Evolutionary conservation across 1,284 basidiomycete species (phyloP), one percentile per base, ranked within the genome.

Genomic region (Irpex sp.): DNA sequence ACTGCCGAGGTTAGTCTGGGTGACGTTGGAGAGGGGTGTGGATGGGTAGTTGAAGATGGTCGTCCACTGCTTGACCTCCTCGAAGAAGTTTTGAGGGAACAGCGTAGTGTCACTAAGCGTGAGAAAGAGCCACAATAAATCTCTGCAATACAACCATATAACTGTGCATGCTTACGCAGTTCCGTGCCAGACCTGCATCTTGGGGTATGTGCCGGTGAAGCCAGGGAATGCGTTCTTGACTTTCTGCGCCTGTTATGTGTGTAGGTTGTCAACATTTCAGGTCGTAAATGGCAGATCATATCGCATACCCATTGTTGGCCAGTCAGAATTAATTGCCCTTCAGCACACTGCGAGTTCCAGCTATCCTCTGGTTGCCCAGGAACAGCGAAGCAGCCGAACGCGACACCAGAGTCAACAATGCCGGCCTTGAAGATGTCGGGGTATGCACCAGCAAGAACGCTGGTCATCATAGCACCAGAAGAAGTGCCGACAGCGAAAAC

Each of bases 401-500:
- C 78, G 19, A 86, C 85, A 59, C 85, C 84, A 38, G 82, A 81
- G 73, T 78, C 82, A 15, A 77, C 79, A 31, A 78, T 70, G 15
- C 80, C 83, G 5, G 82, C 84, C 52, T 72, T 68, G 75, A 84
- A 83, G 58, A 86, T 67, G 61, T 86, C 81, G 4, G 85, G 84
- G 72, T 86, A 86, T 6, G 82, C 79, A 48, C 82, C 84, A 57
- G 74, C 72, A 17, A 85, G 75, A 26, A 85, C 84, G 69, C 81
- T 82, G 59, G 84, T 85, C 84, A 86, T 85, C 84, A 86, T 86
- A 5, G 83, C 84, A 59, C 84, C 84, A 7, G 83, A 85, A 5
- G 81, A 82, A 1, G 78, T 78, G 19, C 84, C 84, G 57, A 81
- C 82, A 40, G 76, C 79, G 69, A 80, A 85, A 60, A 85, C 83